phyloP scores from a whole-genome alignment of 441 rosid species.

The Lagerstroemia fauriei region DNA sequence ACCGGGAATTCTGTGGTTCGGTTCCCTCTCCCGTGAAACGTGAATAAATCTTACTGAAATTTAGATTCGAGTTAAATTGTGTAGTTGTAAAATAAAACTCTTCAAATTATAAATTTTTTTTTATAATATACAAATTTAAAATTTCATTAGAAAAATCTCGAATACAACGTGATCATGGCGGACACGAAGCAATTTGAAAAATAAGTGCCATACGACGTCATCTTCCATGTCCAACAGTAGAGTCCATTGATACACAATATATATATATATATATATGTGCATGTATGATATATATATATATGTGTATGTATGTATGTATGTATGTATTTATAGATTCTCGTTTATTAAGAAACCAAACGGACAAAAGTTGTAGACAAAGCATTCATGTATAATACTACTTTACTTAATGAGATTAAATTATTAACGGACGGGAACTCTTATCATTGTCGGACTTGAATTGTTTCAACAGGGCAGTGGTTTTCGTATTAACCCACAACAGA shows the following conservation, averaged over 20 bases:
- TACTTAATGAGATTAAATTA: background rate
- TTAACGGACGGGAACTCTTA: background rate
- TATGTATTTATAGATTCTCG: background rate
- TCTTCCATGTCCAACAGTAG: background rate
- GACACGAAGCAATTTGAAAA: background rate
- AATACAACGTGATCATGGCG: too few species aligned
- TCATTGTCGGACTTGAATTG: background rate
- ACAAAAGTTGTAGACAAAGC: background rate
- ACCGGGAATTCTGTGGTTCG: too few species aligned
- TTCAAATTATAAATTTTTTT: too few species aligned
- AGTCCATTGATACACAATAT: background rate
- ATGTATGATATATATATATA: background rate
- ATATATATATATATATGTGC: too few species aligned
- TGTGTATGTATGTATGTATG: too few species aligned
- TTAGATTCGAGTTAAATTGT: too few species aligned
- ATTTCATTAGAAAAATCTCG: too few species aligned
- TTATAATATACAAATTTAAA: too few species aligned
- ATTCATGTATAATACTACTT: background rate
- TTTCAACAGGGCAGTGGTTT: background rate
- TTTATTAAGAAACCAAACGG: background rate
- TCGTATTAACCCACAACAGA: background rate
- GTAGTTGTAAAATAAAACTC: too few species aligned
- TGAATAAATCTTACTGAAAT: too few species aligned
- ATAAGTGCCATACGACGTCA: background rate
- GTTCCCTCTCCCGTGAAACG: too few species aligned